Percentiles rank a stretch among this genome's conserved stretches.
These are phyloP conservation scores for Aspergillus piperis DNA, from an alignment of 2,329 filamentous ascomycete species.

Conservation along the genomic window DNA sequence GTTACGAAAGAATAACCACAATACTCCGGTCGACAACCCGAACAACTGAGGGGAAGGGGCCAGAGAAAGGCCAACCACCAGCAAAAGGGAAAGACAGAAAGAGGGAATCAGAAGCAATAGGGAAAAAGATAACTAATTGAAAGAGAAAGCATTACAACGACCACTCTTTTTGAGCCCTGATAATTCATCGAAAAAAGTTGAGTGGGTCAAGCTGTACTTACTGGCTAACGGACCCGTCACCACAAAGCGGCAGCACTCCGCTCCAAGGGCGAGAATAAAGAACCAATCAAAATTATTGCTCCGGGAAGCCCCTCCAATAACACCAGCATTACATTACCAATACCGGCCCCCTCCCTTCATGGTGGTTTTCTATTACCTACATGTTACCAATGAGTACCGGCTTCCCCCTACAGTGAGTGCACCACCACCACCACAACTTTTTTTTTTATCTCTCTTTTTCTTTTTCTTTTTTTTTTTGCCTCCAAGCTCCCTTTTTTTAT, in stretches of 20 bases:
- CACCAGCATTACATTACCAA: slow-evolving; percentile 16
- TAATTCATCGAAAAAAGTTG: slow-evolving; percentile 16
- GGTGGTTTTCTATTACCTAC: slow-evolving; percentile 17
- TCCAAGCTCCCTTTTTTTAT: not conserved
- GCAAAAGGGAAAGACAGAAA: not conserved
- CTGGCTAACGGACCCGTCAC: slow-evolving; percentile 26
- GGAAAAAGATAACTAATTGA: slow-evolving; percentile 4
- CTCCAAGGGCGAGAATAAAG: slow-evolving; percentile 15
- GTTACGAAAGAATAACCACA: slow-evolving; percentile 11
- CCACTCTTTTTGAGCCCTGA: slow-evolving; percentile 15
- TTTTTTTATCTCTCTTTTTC: slow-evolving; percentile 9
- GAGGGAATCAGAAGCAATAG: not conserved
- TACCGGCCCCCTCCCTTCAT: slow-evolving; percentile 19
- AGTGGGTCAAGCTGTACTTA: slow-evolving; percentile 21
- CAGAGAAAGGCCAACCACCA: slow-evolving; percentile 9
- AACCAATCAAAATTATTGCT: slow-evolving; percentile 21
- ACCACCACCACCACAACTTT: slow-evolving; percentile 5
- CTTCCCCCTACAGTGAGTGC: slow-evolving; percentile 1
- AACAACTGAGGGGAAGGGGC: slow-evolving; percentile 23
- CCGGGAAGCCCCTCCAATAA: slow-evolving; percentile 18
- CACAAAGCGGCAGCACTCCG: slow-evolving; percentile 27
- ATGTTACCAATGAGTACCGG: slow-evolving; percentile 9
- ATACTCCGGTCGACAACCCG: slow-evolving; percentile 6
- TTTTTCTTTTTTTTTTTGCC: slow-evolving; percentile 2
- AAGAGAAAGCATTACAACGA: slow-evolving; percentile 7